Conservation (phyloP, 257 asterid species). For the Capsicum pubescens region DNA sequence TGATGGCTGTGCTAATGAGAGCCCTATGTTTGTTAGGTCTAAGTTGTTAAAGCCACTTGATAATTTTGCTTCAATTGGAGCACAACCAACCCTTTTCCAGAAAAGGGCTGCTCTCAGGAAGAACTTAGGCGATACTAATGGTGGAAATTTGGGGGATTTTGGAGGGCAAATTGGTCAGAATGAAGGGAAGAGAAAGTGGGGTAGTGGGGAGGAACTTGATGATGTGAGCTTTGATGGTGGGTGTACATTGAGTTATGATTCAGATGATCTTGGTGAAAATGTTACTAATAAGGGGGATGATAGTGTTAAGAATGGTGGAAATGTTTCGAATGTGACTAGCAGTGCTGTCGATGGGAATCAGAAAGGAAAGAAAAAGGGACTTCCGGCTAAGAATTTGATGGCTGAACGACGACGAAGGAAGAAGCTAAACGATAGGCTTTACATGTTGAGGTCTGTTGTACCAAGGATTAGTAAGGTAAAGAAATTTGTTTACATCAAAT, state of each 20-base stretch:
- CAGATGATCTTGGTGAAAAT: slow-evolving; percentile 69
- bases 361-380: slow-evolving; percentile 83
- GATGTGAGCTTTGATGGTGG: slow-evolving; percentile 81
- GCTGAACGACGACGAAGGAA: slow-evolving; percentile 94
- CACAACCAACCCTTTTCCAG: slow-evolving; percentile 90
- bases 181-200: slow-evolving; percentile 58
- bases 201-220: slow-evolving; percentile 64
- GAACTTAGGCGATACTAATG: slow-evolving; percentile 32
- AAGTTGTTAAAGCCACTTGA: slow-evolving; percentile 81
- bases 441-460: slow-evolving; percentile 88
- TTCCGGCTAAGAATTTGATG: slow-evolving; percentile 96
- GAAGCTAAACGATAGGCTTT: slow-evolving; percentile 96
- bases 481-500: slow-evolving; percentile 28
- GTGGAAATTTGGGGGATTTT: slow-evolving; percentile 54
- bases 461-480: slow-evolving; percentile 97
- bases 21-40: slow-evolving; percentile 60
- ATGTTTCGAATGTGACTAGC: slow-evolving; percentile 50
- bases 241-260: slow-evolving; percentile 68
- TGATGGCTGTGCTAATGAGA: slow-evolving; percentile 47
- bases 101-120: slow-evolving; percentile 84
- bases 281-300: slow-evolving; percentile 40
- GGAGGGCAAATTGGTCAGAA: slow-evolving; percentile 41
- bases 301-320: slow-evolving; percentile 48
- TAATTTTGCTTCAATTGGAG: slow-evolving; percentile 61
- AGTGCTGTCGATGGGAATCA: slow-evolving; percentile 47